Evolutionary conservation across 306 rosid genomes (phyloP).

Genomic region (Cucumis cinereus): DNA sequence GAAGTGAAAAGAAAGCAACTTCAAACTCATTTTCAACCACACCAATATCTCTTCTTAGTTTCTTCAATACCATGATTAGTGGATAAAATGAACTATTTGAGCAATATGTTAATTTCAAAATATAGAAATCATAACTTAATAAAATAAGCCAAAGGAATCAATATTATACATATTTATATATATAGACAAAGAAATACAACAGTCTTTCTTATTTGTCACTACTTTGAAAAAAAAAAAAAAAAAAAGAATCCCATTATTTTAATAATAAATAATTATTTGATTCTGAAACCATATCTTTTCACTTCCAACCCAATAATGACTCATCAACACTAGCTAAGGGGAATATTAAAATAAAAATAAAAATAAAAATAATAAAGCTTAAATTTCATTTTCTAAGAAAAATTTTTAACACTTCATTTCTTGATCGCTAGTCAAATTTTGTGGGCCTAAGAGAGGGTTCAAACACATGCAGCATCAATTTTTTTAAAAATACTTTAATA

Average conservation of each 20-base stretch:
- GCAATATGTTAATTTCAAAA: neutral
- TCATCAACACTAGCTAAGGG: neutral
- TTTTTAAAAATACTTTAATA: neutral
- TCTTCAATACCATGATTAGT: neutral
- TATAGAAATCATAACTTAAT: neutral
- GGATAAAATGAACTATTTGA: neutral
- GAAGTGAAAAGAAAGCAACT: neutral
- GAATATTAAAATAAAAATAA: neutral
- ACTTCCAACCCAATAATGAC: constrained; percentile 1
- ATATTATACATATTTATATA: neutral
- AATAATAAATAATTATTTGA: neutral
- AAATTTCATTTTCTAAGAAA: neutral
- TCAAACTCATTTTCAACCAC: neutral
- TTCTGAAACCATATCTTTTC: neutral
- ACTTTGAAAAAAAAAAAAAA: constrained; percentile 1
- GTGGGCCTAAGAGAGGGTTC: neutral
- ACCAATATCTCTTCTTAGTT: neutral
- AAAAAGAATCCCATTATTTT: neutral
- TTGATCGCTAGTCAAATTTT: neutral
- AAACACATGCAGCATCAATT: neutral
- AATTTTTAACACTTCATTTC: neutral
- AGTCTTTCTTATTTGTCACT: neutral
- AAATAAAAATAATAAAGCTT: neutral
- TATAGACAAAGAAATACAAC: neutral
- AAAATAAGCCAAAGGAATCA: neutral